Evolutionary conservation across 805 yeast species (phyloP).

Genomic region (Starmerella cellae): DNA sequence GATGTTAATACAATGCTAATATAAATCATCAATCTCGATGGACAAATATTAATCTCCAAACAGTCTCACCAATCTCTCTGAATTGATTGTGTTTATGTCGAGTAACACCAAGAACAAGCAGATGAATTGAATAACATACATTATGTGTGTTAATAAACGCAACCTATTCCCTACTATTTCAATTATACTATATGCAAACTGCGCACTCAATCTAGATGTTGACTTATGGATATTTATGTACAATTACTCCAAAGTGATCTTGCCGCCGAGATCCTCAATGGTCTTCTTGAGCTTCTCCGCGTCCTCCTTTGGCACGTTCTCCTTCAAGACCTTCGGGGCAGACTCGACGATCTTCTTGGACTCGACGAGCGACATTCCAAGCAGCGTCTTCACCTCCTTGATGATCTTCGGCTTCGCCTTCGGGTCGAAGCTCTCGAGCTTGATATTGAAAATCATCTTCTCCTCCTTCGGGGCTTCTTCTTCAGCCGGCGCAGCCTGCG

Average conservation of each 20-base stretch:
- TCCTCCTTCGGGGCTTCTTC: conserved; percentile 77
- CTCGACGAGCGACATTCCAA: conserved; percentile 88
- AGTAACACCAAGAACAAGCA: no score
- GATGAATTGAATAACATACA: no score
- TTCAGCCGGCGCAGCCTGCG: conserved; percentile 54
- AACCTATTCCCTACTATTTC: no score
- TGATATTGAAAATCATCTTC: conserved; percentile 82
- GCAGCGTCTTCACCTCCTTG: conserved; percentile 84
- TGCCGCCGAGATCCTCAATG: conserved; percentile 90
- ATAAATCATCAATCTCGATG: no score
- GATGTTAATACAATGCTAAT: no score
- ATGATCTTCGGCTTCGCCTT: conserved; percentile 94
- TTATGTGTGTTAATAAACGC: no score
- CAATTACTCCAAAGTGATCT: conserved; percentile 67
- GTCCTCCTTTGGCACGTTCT: conserved; percentile 91
- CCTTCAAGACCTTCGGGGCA: conserved; percentile 94
- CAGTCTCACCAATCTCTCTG: no score
- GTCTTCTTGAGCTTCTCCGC: conserved; percentile 92
- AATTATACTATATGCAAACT: background rate
- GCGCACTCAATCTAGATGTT: background rate
- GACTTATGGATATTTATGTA: conserved; percentile 5
- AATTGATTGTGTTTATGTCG: no score
- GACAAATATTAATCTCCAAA: no score
- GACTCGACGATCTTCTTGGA: conserved; percentile 95
- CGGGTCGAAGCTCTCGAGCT: conserved; percentile 87